Evolutionary conservation across 1,284 basidiomycete species (phyloP), one percentile per base, ranked within the genome.

Genomic region (Puccinia horiana): DNA sequence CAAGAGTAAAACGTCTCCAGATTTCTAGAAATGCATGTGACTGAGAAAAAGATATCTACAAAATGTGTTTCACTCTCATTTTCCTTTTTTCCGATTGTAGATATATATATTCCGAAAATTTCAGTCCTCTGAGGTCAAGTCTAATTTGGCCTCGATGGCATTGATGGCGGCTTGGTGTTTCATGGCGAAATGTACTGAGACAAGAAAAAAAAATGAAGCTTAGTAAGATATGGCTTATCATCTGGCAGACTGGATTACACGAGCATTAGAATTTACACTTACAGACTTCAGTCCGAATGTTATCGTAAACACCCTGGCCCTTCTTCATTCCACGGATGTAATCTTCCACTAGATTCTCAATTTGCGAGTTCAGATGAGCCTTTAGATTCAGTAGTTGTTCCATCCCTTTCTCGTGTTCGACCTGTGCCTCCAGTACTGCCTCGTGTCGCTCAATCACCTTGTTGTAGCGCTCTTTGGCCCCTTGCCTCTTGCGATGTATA

Each of bases 241-340:
- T n/a, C 56, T 58, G 56, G 23, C 8, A 20, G 26, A 47, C 5
- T 35, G 47, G 37, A 73, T 26, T 4, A 9, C 4, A 42, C 26
- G 56, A 65, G 2, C 11, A 32, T 5, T 1, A 61, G n/a, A 76
- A 8, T 6, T 54, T n/a, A 35, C 9, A 61, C 77, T 80, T 9
- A 80, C 77, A 80, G 49, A 80, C 47, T 72, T 80, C 77, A 14
- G 65, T 58, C 26, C 77, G 20, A 72, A 80, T 58, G n/a, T 65
- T 80, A 44, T 80, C 67, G 42, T 70, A 80, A 23, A 58, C 77
- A 9, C 52, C 67, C 26, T 80, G 65, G 29, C 67, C 63, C 29
- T 80, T 72, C 77, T 80, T 72, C 77, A 80, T 44, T 70, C 67
- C 67, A 54, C 77, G 63, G 29, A 23, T 61, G 44, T 80, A 72